Evolutionary conservation across 257 asterid species (phyloP).

Genomic region (Lantana camara): DNA sequence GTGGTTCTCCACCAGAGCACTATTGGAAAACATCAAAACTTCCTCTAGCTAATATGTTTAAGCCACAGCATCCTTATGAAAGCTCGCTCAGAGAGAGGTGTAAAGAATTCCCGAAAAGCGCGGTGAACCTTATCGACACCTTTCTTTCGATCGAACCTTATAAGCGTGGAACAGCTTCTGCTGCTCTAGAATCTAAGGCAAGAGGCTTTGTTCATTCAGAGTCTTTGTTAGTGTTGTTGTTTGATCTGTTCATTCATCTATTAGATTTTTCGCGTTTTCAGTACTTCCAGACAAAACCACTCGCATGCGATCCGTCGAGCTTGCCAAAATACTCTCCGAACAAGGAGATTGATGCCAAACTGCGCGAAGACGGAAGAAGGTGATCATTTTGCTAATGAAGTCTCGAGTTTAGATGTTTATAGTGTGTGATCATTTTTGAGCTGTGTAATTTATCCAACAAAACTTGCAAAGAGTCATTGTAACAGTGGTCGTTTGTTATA

Average conservation of each 20-base stretch:
- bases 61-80: constrained; percentile 76
- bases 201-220: not conserved
- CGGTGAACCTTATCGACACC: constrained; percentile 64
- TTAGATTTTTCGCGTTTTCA: constrained; percentile 23
- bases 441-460: not conserved
- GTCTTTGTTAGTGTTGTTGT: not conserved
- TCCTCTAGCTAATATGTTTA: constrained; percentile 89
- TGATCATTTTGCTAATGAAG: constrained; percentile 6
- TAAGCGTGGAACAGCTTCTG: constrained; percentile 76
- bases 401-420: not conserved
- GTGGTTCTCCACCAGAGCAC: constrained; percentile 88
- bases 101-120: constrained; percentile 76
- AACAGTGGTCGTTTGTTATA: no score
- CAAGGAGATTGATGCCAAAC: constrained; percentile 92
- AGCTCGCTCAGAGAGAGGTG: constrained; percentile 79
- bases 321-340: constrained; percentile 93
- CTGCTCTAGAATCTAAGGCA: constrained; percentile 79
- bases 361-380: constrained; percentile 81
- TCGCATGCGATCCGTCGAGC: constrained; percentile 80
- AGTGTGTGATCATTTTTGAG: not conserved
- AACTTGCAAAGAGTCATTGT: no score
- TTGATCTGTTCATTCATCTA: not conserved
- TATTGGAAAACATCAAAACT: constrained; percentile 73
- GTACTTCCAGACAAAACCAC: constrained; percentile 84
- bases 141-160: constrained; percentile 84